Evolutionary conservation across 495 filamentous ascomycete genomes (phyloP), one percentile per base, ranked within the genome.

Genomic region (Cairneyella variabilis): DNA sequence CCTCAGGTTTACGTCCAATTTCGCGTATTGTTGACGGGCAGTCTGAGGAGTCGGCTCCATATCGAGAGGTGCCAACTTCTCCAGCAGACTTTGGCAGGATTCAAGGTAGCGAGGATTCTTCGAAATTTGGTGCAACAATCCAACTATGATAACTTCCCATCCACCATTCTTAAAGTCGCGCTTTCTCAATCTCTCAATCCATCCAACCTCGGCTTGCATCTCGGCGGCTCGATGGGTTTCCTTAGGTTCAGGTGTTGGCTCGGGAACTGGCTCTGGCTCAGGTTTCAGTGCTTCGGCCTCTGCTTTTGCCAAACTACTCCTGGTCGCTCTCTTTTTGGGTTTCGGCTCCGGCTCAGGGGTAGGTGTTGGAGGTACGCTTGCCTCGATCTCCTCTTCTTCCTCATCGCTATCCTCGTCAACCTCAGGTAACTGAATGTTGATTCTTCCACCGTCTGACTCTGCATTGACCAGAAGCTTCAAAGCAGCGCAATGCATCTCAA

Each of bases 141-240:
- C 93, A 26, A 96, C 83, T 64, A 98, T 77, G 49, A 97, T 90
- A 52, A 88, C 61, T 62, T 96, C 79, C 93, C 93, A 98, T 26
- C 90, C 91, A 45, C 92, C 95, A 34, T 93, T 82, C 46, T 83
- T 77, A 69, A 97, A 97, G 58, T 96, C 86, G 10, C 93, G 85
- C 54, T 86, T 85, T 59, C 82, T 80, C 17, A 96, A 72, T 41
- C 85, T 82, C 57, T 93, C 84, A 56, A 93, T 83, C 93, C 93
- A 98, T 53, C 84, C 77, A 56, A 86, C 87, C 3, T 78, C 77
- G 0, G 72, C 71, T 28, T 89, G 73, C 63, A 95, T 79, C 60
- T 97, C 91, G 7, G 80, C 76, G n/a, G 90, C 93, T 26, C 86
- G 86, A 61, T 95, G 86, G 28, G 75, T 47, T 23, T 25, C 48